Conservation (phyloP, 495 filamentous ascomycete species). For the Acidomyces sp. region DNA sequence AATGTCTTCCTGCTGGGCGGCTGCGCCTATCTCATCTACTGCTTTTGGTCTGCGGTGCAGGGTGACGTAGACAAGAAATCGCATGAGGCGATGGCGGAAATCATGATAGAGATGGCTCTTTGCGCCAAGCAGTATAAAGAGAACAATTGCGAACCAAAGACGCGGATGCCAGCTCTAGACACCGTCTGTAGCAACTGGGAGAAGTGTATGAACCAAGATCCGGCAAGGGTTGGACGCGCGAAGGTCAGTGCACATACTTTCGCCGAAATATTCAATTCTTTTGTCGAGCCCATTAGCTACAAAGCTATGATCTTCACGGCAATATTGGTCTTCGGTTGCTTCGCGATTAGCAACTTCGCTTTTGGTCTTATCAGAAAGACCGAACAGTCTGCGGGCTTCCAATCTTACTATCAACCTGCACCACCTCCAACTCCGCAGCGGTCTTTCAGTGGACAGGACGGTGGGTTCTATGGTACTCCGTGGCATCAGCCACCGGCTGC, state of each 20-base stretch:
- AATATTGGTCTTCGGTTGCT: conserved; percentile 41
- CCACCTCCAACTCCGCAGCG: conserved; percentile 28
- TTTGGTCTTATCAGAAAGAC: conserved; percentile 24
- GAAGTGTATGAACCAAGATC: conserved; percentile 69
- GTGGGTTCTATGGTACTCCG: conserved; percentile 7
- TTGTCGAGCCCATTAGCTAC: conserved; percentile 57
- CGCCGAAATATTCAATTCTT: conserved; percentile 65
- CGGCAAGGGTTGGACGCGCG: conserved; percentile 50
- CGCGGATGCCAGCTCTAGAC: conserved; percentile 60
- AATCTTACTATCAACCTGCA: conserved; percentile 19
- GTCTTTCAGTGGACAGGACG: conserved; percentile 22
- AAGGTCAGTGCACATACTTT: conserved; percentile 61
- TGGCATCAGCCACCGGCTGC: conserved; percentile 11
- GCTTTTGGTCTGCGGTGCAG: conserved; percentile 55
- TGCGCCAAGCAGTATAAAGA: conserved; percentile 57
- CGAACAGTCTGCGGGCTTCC: conserved; percentile 14
- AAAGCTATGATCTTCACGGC: conserved; percentile 54
- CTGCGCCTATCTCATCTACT: conserved; percentile 57
- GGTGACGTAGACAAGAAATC: conserved; percentile 62
- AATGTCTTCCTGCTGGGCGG: conserved; percentile 59
- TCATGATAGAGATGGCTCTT: conserved; percentile 56
- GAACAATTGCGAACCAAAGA: conserved; percentile 52
- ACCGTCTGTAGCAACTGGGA: conserved; percentile 65
- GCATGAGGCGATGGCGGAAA: conserved; percentile 45
- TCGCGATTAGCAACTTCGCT: conserved; percentile 44